A percentile compares a stretch with the other conserved stretches of the same genome.
These are phyloP conservation scores for Oryza rufipogon DNA, from an alignment of 176 grass and related monocot genomes.

Conservation along the genomic window DNA sequence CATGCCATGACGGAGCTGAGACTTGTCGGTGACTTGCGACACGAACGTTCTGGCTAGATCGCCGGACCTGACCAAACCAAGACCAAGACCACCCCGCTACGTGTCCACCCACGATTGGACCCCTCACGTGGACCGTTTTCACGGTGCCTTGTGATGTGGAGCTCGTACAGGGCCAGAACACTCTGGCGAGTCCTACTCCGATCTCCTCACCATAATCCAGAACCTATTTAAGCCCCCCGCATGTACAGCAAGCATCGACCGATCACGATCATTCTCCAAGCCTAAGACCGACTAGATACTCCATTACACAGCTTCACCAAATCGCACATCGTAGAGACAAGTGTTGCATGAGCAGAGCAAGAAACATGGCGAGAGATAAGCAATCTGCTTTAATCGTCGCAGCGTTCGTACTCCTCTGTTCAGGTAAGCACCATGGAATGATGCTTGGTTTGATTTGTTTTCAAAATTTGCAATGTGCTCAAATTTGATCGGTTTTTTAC, in stretches of 20 bases:
- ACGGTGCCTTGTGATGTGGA: neutral
- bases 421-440: neutral
- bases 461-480: neutral
- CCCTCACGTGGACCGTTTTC: conserved; percentile 11
- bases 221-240: conserved; percentile 4
- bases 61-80: neutral
- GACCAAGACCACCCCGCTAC: neutral
- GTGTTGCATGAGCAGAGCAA: neutral
- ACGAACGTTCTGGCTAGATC: conserved; percentile 32
- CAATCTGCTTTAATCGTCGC: conserved; percentile 8
- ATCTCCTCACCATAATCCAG: neutral
- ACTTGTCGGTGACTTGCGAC: neutral
- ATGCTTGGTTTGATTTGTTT: neutral
- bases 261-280: neutral
- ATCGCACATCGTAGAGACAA: neutral
- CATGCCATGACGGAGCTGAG: neutral
- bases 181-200: conserved; percentile 33
- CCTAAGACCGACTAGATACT: neutral
- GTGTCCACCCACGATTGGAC: conserved; percentile 26
- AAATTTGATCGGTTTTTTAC: neutral
- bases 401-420: conserved; percentile 22
- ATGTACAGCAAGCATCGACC: neutral
- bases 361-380: neutral
- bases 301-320: neutral
- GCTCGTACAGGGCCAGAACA: conserved; percentile 32